These are phyloP conservation scores for Phaffomyces thermotolerans DNA, from an alignment of 805 yeast genomes.

Conservation along the genomic window DNA sequence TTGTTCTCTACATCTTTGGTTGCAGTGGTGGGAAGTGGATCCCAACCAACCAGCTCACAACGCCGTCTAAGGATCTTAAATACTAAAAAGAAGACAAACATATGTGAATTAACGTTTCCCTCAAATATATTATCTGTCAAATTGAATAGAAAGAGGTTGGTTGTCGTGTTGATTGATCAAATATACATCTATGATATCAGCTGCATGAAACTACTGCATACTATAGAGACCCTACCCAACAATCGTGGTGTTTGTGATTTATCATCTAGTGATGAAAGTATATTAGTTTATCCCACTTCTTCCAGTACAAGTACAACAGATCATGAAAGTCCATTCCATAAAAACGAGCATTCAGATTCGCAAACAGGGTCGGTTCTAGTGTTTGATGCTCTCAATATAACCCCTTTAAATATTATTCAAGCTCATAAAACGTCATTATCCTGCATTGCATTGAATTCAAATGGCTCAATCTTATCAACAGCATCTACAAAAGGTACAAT, in stretches of 20 bases:
- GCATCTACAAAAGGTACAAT: slow-evolving; percentile 89
- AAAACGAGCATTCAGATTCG: background rate
- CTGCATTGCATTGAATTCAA: slow-evolving; percentile 57
- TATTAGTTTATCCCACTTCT: slow-evolving; percentile 50
- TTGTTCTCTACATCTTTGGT: slow-evolving; percentile 80
- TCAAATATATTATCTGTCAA: slow-evolving; percentile 63
- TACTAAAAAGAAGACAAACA: slow-evolving; percentile 60
- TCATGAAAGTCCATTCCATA: slow-evolving; percentile 5
- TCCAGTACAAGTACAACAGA: background rate
- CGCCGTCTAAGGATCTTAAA: slow-evolving; percentile 60
- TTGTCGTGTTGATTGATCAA: slow-evolving; percentile 74
- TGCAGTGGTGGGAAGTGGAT: slow-evolving; percentile 76
- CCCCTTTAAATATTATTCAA: slow-evolving; percentile 73
- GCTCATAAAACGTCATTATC: slow-evolving; percentile 82
- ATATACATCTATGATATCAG: slow-evolving; percentile 85
- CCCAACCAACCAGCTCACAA: slow-evolving; percentile 53
- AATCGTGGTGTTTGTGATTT: slow-evolving; percentile 26
- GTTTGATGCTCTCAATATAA: slow-evolving; percentile 66
- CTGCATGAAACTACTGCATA: slow-evolving; percentile 75
- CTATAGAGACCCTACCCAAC: slow-evolving; percentile 52
- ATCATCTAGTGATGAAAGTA: slow-evolving; percentile 39
- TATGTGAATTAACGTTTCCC: slow-evolving; percentile 87
- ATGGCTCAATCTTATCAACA: slow-evolving; percentile 79
- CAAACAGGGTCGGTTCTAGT: slow-evolving; percentile 43
- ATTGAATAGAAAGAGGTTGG: slow-evolving; percentile 74